Percentiles rank a stretch among this genome's conserved stretches.
Conservation (phyloP, 805 yeast species). For the Cyberlindnera maritima region DNA sequence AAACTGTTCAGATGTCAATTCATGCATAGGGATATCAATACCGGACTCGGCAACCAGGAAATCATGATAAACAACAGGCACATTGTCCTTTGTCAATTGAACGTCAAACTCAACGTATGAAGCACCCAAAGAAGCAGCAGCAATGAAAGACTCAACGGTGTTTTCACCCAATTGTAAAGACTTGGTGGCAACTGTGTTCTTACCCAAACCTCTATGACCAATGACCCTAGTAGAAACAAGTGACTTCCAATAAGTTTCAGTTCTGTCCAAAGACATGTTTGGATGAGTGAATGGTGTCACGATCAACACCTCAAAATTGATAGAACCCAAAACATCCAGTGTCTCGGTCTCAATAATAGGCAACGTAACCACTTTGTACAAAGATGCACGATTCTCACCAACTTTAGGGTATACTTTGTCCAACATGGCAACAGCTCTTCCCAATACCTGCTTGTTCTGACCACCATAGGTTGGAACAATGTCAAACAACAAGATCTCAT, state of each 20-base stretch:
- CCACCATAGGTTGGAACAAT: constrained; percentile 83
- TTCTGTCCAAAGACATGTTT: constrained; percentile 57
- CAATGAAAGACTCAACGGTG: constrained; percentile 90
- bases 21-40: constrained; percentile 94
- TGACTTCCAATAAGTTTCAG: constrained; percentile 89
- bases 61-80: constrained; percentile 94
- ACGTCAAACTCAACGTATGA: constrained; percentile 97
- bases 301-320: constrained; percentile 71
- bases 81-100: constrained; percentile 84
- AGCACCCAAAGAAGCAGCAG: constrained; percentile 95
- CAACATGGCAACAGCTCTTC: constrained; percentile 80
- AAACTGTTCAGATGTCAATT: constrained; percentile 85
- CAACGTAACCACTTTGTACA: constrained; percentile 61
- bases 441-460: constrained; percentile 50
- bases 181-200: constrained; percentile 66
- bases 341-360: constrained; percentile 76
- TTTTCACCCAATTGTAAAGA: constrained; percentile 93
- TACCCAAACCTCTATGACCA: constrained; percentile 95
- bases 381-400: constrained; percentile 63
- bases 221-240: constrained; percentile 85
- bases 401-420: constrained; percentile 60
- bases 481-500: constrained; percentile 71
- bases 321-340: constrained; percentile 71
- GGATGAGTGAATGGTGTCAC: constrained; percentile 74
- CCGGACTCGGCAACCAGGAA: constrained; percentile 94